Evolutionary conservation across 495 filamentous ascomycete genomes (phyloP).

Genomic region (Penicillium cosmopolitanum): DNA sequence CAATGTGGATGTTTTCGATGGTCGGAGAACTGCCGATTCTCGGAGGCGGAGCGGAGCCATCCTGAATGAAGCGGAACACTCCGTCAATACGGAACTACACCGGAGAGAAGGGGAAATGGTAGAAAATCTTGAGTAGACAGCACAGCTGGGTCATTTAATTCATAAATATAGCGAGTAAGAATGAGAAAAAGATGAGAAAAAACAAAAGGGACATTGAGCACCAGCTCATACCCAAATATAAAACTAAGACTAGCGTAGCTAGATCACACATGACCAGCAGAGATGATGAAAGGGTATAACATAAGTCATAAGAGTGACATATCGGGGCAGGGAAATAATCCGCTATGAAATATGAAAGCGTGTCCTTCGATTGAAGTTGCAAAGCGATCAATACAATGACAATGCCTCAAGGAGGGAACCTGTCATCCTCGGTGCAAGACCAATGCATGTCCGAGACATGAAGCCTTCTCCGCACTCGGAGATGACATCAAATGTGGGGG

Average conservation of each 20-base stretch:
- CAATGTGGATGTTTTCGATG: background rate
- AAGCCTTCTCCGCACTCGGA: constrained; percentile 3
- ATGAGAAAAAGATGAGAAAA: background rate
- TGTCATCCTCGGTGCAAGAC: background rate
- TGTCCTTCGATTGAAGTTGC: background rate
- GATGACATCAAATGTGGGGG: constrained; percentile 4
- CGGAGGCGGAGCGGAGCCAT: constrained; percentile 19
- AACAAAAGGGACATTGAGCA: background rate
- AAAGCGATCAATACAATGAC: background rate
- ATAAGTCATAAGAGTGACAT: too few relatives aligned
- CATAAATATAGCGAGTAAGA: background rate
- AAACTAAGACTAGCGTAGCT: too few relatives aligned
- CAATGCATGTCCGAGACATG: background rate
- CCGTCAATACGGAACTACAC: background rate
- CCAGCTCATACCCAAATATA: background rate
- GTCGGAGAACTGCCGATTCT: constrained; percentile 17
- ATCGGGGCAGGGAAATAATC: background rate
- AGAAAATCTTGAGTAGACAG: background rate
- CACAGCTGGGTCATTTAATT: background rate
- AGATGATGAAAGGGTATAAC: too few relatives aligned
- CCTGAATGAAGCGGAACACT: constrained; percentile 4
- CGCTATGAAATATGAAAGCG: background rate
- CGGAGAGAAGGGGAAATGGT: background rate
- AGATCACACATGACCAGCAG: too few relatives aligned
- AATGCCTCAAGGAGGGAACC: background rate